Percentiles rank a stretch among this genome's conserved stretches.
Conservation (phyloP, 768 basidiomycete species). For the Pleurotus tuber-regium region DNA sequence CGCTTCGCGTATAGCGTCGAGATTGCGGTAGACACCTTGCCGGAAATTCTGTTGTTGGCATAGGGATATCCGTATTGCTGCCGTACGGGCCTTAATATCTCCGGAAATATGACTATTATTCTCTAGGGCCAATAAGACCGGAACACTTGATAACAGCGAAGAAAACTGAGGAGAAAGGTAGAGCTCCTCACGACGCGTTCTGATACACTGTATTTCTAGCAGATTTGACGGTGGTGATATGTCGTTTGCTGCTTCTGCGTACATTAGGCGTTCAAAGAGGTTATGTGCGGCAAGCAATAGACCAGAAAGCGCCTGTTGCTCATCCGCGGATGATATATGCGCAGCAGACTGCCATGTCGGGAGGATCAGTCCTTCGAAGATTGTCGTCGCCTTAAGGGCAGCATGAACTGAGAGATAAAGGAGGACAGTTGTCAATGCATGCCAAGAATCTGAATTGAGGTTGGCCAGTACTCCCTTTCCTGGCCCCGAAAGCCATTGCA, state of each 20-base stretch:
- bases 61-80: slow-evolving; percentile 52
- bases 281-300: slow-evolving; percentile 63
- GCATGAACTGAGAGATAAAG: slow-evolving; percentile 64
- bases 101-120: slow-evolving; percentile 51
- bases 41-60: slow-evolving; percentile 70
- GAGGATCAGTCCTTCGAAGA: slow-evolving; percentile 74
- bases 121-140: slow-evolving; percentile 70
- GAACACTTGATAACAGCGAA: slow-evolving; percentile 59
- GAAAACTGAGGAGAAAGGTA: slow-evolving; percentile 68
- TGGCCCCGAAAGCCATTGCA: slow-evolving; percentile 69
- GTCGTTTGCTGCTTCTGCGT: slow-evolving; percentile 47
- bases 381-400: slow-evolving; percentile 68
- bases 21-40: slow-evolving; percentile 71
- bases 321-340: slow-evolving; percentile 30
- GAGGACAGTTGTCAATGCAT: slow-evolving; percentile 58
- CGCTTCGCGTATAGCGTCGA: slow-evolving; percentile 65
- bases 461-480: slow-evolving; percentile 63
- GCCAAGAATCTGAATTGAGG: slow-evolving; percentile 64
- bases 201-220: slow-evolving; percentile 65
- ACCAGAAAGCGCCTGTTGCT: slow-evolving; percentile 39
- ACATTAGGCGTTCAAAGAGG: slow-evolving; percentile 58
- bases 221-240: slow-evolving; percentile 45
- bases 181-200: slow-evolving; percentile 65
- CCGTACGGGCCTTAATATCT: slow-evolving; percentile 45
- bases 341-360: slow-evolving; percentile 71